Conservation (phyloP, 305 asterid species). For the Solanum chacoense region DNA sequence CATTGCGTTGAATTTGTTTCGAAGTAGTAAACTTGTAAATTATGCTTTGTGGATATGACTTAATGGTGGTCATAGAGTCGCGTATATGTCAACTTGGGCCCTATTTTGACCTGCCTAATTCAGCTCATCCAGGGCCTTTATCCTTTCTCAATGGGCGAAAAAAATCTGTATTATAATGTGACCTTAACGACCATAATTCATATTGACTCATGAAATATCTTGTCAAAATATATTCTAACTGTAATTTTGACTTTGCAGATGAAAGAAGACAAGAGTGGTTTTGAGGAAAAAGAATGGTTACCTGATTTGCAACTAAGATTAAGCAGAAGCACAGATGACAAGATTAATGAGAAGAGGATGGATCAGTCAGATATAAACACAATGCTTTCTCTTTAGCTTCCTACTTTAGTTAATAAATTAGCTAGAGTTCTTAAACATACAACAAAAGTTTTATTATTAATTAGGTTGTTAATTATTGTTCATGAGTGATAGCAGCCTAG, state of each 20-base stretch:
- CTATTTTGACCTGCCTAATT: not conserved
- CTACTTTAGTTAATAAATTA: constrained; percentile 9
- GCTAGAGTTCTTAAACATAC: not conserved
- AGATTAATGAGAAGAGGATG: constrained; percentile 11
- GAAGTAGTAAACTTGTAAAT: not conserved
- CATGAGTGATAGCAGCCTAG: not conserved
- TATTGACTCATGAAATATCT: not conserved
- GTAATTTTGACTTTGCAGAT: constrained; percentile 18
- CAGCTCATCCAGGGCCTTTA: not conserved
- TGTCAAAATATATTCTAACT: not conserved
- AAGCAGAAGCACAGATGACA: constrained; percentile 25
- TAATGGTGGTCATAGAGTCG: not conserved
- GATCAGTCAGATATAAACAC: constrained; percentile 50
- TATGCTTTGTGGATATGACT: not conserved
- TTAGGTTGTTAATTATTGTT: not conserved
- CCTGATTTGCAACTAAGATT: constrained; percentile 52
- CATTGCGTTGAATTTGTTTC: fast-evolving
- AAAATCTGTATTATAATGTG: not conserved
- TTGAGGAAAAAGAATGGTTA: constrained; percentile 23
- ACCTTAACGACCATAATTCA: not conserved
- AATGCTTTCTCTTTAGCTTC: constrained; percentile 63
- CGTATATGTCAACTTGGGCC: not conserved
- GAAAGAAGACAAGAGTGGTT: constrained; percentile 21
- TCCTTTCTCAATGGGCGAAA: not conserved
- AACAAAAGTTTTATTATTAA: not conserved